phyloP scores from a whole-genome alignment of 1,139 yeast genomes.

The Candida frijolesensis region DNA sequence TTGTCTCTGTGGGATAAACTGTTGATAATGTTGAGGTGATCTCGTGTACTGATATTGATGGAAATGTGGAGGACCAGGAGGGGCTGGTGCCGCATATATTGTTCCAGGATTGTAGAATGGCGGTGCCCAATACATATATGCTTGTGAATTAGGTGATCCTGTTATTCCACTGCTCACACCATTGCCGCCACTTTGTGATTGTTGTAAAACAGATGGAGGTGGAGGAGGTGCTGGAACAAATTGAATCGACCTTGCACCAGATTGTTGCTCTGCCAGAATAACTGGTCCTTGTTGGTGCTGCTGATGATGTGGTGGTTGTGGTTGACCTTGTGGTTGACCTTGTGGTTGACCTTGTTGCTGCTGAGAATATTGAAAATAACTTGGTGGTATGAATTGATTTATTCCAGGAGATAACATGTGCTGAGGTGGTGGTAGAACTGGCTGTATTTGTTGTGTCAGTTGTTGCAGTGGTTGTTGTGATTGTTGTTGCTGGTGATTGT shows the following conservation, averaged over 20 bases:
- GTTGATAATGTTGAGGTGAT: slow-evolving; percentile 4
- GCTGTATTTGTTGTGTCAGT: neutral
- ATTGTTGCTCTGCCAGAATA: neutral
- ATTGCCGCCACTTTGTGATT: neutral
- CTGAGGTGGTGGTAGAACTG: neutral
- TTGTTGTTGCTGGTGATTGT: neutral
- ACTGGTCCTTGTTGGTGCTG: neutral
- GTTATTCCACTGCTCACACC: neutral
- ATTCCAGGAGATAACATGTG: neutral
- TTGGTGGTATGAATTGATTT: neutral
- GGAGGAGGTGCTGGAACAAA: slow-evolving; percentile 7
- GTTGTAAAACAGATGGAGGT: neutral
- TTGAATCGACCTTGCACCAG: neutral
- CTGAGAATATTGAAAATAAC: neutral
- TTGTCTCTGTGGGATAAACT: neutral
- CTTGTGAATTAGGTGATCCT: neutral
- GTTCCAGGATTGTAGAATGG: neutral
- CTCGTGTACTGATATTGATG: neutral
- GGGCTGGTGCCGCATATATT: neutral
- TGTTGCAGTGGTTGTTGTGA: neutral
- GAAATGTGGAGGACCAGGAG: neutral
- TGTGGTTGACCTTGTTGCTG: neutral
- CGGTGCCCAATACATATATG: slow-evolving; percentile 2
- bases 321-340: neutral
- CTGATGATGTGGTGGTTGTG: neutral